A percentile compares a stretch with the other conserved stretches of the same genome.
Conservation (phyloP, 148 eudicot genomes). For the Cornus florida region DNA sequence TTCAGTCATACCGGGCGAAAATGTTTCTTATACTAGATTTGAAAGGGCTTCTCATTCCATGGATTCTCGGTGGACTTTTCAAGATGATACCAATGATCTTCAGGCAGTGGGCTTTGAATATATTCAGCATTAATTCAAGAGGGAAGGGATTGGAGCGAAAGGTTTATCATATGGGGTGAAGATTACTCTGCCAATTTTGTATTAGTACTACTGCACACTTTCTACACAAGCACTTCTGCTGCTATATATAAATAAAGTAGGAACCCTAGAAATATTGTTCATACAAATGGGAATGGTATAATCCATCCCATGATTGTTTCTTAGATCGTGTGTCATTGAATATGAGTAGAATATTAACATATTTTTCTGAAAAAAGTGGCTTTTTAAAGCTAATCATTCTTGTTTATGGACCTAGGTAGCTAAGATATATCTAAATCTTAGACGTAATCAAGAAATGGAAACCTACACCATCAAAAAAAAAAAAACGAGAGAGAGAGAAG, state of each 20-base stretch:
- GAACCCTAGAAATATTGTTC: slow-evolving; percentile 29
- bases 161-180: background rate
- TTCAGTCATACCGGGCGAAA: slow-evolving; percentile 32
- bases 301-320: slow-evolving; percentile 20
- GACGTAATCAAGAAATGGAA: background rate
- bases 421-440: background rate
- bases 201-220: background rate
- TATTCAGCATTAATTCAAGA: slow-evolving; percentile 41
- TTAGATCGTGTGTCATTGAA: slow-evolving; percentile 29
- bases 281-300: slow-evolving; percentile 16
- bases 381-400: slow-evolving; percentile 9
- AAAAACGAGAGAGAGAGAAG: too few relatives aligned
- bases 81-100: slow-evolving; percentile 65
- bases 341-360: slow-evolving; percentile 16
- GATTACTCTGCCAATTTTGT: slow-evolving; percentile 15
- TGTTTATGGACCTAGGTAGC: slow-evolving; percentile 14
- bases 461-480: background rate
- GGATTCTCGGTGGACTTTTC: slow-evolving; percentile 63
- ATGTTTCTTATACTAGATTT: slow-evolving; percentile 42
- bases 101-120: slow-evolving; percentile 71
- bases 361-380: slow-evolving; percentile 7
- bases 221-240: slow-evolving; percentile 19
- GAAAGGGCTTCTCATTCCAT: slow-evolving; percentile 57
- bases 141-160: background rate
- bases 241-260: slow-evolving; percentile 18